These are phyloP conservation scores for Populus alba DNA, from an alignment of 345 rosid species.

Conservation along the genomic window DNA sequence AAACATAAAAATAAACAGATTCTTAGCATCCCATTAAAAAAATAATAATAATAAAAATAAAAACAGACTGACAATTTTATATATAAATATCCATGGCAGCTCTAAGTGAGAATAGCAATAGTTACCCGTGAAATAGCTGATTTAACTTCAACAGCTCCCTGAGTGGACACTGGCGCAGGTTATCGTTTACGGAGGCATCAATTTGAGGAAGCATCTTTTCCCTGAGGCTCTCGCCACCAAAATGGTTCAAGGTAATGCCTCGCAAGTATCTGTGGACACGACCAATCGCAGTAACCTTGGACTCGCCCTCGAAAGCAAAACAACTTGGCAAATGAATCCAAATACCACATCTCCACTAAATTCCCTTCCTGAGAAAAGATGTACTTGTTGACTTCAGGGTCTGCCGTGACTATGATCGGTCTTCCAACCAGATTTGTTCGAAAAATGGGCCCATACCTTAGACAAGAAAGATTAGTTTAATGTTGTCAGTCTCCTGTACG, in stretches of 20 bases:
- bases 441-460: conserved; percentile 21
- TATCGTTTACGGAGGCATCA: conserved; percentile 5
- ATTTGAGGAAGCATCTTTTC: conserved; percentile 17
- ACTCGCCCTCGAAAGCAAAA: conserved; percentile 18
- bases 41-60: too few species aligned
- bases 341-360: conserved; percentile 17
- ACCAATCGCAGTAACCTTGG: conserved; percentile 1
- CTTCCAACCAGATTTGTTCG: not conserved
- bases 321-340: conserved; percentile 10
- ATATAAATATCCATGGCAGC: not conserved
- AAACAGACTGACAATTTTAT: too few species aligned
- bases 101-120: not conserved
- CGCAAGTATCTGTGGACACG: conserved; percentile 18
- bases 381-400: conserved; percentile 21
- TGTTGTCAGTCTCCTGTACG: too few species aligned
- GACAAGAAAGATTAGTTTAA: too few species aligned
- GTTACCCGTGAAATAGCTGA: conserved; percentile 1
- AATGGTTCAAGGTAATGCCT: conserved; percentile 4
- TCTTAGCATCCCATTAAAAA: too few species aligned
- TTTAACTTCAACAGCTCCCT: not conserved
- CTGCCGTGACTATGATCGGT: conserved; percentile 22
- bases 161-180: not conserved
- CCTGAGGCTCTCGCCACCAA: conserved; percentile 22
- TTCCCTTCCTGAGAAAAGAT: conserved; percentile 20
- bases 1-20: too few species aligned